Conservation (phyloP, 306 rosid species). For the Nissolia schottii region DNA sequence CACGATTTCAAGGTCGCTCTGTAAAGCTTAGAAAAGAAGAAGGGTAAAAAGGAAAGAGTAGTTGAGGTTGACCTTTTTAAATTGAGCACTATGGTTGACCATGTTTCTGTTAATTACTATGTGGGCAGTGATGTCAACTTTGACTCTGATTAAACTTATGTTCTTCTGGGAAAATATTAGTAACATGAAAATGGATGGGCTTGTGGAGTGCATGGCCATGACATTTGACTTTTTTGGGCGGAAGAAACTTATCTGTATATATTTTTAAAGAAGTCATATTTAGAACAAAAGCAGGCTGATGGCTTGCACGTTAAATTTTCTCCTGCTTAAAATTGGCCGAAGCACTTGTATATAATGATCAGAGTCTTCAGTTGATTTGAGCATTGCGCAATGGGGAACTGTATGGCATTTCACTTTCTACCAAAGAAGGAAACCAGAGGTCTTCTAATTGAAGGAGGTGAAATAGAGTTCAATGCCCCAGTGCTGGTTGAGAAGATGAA, state of each 20-base stretch:
- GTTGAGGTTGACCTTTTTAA: not conserved
- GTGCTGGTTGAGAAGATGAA: not conserved
- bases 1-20: no score
- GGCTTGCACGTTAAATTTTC: constrained; percentile 29
- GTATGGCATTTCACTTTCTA: constrained; percentile 6
- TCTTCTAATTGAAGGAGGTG: constrained; percentile 14
- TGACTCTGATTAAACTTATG: not conserved
- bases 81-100: no score
- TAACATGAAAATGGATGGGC: not conserved
- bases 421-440: constrained; percentile 28
- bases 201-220: not conserved
- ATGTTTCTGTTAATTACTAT: not conserved
- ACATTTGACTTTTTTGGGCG: not conserved
- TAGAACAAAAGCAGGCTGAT: not conserved
- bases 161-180: not conserved
- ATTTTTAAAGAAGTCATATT: not conserved
- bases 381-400: constrained; percentile 42
- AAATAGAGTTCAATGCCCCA: constrained; percentile 15
- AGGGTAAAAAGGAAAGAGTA: not conserved
- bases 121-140: not conserved
- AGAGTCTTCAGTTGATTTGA: not conserved
- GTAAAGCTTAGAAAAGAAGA: not conserved
- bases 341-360: constrained; percentile 11
- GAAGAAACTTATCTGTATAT: not conserved
- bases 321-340: not conserved